phyloP scores from a whole-genome alignment of 2,329 filamentous ascomycete genomes.

The Cladosporium velox region DNA sequence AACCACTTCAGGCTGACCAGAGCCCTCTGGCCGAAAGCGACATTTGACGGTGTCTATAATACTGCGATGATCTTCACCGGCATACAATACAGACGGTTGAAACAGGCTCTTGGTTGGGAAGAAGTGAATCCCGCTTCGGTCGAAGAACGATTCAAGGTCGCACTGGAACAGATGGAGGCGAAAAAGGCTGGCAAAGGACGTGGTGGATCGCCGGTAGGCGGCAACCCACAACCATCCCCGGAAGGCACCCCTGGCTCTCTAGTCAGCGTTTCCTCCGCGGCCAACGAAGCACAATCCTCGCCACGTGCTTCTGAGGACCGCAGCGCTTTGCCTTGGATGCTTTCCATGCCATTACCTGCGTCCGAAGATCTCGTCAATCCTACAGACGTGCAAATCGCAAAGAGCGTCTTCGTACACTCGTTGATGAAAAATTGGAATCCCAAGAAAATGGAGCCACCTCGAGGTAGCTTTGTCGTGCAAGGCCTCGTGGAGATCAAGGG shows the following conservation, averaged over 20 bases:
- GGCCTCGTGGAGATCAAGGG: constrained; percentile 52
- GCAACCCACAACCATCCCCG: constrained; percentile 27
- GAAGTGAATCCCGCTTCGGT: constrained; percentile 35
- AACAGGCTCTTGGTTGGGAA: constrained; percentile 41
- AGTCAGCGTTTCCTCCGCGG: constrained; percentile 19
- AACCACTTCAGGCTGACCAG: constrained; percentile 44
- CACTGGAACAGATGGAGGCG: constrained; percentile 35
- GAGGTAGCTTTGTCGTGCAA: constrained; percentile 48
- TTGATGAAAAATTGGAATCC: constrained; percentile 37
- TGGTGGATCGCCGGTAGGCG: constrained; percentile 12
- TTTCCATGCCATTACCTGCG: constrained; percentile 30
- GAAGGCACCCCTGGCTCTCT: constrained; percentile 22
- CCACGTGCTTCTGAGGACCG: constrained; percentile 21
- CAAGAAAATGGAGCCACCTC: constrained; percentile 41
- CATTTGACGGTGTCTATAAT: constrained; percentile 39
- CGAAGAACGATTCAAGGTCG: constrained; percentile 35
- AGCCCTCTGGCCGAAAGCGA: constrained; percentile 42
- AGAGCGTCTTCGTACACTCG: constrained; percentile 31
- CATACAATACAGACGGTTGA: constrained; percentile 40
- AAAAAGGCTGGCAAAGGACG: constrained; percentile 26
- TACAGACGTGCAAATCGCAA: constrained; percentile 35
- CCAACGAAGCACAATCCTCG: constrained; percentile 23
- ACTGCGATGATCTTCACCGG: constrained; percentile 38
- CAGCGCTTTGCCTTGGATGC: constrained; percentile 28
- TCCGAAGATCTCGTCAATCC: constrained; percentile 18